Percentiles rank a stretch among this genome's conserved stretches.
phyloP scores from a whole-genome alignment of 2,329 filamentous ascomycete species.

The Cladophialophora bantiana region DNA sequence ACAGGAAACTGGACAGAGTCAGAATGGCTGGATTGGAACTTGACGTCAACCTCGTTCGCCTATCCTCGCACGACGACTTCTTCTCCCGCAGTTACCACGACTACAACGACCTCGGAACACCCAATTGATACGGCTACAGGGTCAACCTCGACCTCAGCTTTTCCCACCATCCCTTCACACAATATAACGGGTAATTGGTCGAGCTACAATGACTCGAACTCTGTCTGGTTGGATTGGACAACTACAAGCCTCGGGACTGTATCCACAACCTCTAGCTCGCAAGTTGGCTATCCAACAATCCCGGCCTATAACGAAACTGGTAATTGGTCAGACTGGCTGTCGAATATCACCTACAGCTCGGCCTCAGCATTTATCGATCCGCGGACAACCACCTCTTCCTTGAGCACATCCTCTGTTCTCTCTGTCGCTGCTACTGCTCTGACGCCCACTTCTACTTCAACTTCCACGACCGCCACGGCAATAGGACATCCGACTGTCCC shows the following conservation, averaged over 20 bases:
- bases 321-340: constrained; percentile 5
- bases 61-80: background rate
- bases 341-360: background rate
- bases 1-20: constrained; percentile 4
- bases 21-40: constrained; percentile 1
- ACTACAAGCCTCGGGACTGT: constrained; percentile 7
- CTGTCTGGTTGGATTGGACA: constrained; percentile 3
- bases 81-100: background rate
- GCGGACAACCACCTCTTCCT: background rate
- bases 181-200: background rate
- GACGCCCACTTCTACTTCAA: background rate
- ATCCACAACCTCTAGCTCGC: constrained; percentile 1
- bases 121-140: constrained; percentile 4
- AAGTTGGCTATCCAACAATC: constrained; percentile 1
- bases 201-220: constrained; percentile 2
- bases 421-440: background rate
- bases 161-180: background rate
- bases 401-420: background rate
- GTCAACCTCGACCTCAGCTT: background rate
- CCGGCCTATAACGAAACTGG: constrained; percentile 11
- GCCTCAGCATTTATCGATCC: background rate
- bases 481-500: background rate
- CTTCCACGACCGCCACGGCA: background rate
- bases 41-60: background rate
- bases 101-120: background rate